Base-by-base conservation (phyloP, 495 filamentous ascomycete genomes). In the Lasiosphaeria hispida region DNA sequence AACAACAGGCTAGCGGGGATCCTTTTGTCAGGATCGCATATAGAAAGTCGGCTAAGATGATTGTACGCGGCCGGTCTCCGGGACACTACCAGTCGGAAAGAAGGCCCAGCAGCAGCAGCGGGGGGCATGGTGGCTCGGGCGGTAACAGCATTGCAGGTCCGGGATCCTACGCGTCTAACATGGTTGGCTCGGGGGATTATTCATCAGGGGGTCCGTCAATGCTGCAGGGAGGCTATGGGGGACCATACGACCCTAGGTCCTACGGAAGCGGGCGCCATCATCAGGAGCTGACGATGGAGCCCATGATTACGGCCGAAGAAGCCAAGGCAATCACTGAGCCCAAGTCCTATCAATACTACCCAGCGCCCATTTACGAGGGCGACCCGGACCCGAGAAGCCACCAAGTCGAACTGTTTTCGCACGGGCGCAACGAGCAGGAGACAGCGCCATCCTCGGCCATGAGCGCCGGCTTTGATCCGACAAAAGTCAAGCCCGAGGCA, bases 81-180 rank as follows among this genome's bases (percentile, higher is more conserved):
- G 92, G 92, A 4, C 93, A 97, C 69, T 97, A 97, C 75, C 89
- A 92, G 67, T 87, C 88, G 39, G 89, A 91, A 53, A 81, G 90
- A 51, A 80, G 90, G 14, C 83, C 86, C 35, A 90, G 86, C 65
- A 80, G 86, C 0, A 89, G 85, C 67, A 88, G 86, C 71, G 86
- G 85, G n/a, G 86, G 85, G n/a, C 85, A 86, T 2, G 86, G 86
- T 6, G 84, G 86, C 17, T 78, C 76, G 10, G 77, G 79, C 15
- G 78, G 77, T 35, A 68, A 72, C 36, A 76, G 78, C 63, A 77
- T 81, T 45, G 71, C 72, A 53, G 77, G 80, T 35, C 72, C 70
- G 50, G 76, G 73, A 11, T 62, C 65, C 6, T 79, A 77, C 48
- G 63, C 69, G 3, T 69, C 75, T 8, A 67, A 67, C 39, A 65